Evolutionary conservation across 2,329 filamentous ascomycete genomes (phyloP), one percentile per base, ranked within the genome.

Genomic region (Colletotrichum zoysiae): DNA sequence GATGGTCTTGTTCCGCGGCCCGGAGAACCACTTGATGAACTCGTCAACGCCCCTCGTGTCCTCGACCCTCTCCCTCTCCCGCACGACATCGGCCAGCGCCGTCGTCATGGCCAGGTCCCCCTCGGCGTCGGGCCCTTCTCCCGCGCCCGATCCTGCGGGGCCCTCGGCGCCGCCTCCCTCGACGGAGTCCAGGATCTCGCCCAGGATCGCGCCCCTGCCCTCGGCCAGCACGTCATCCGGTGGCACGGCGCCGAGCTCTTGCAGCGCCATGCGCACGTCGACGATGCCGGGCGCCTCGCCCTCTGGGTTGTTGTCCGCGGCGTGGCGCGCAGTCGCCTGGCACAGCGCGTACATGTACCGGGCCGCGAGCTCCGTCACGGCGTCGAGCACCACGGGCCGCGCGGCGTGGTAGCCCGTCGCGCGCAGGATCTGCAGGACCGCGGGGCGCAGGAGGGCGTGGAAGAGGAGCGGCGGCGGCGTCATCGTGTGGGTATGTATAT

Each of bases 381-480:
- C 91, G 82, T 98, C 95, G 69, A 98, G 86, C 8, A 97, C 95
- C 4, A 92, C 92, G 2, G 94, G 91, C 66, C 91, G 91, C 62
- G 94, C 93, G 53, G 92, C 88, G 80, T 97, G 93, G 84, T 97
- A 98, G 79, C 95, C 95, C 33, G 94, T 92, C 40, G 95, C 94
- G 78, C 95, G 94, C 63, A 98, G 90, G 77, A 97, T 95, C 82
- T 98, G 95, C 70, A 98, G 90, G 73, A 98, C 90, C 59, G 92
- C 91, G 2, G 95, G 95, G 53, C 95, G 94, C 69, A 98, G 87
- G 74, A 97, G 91, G 73, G 93, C 92, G 82, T 94, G 92, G 83
- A 86, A 88, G 68, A 88, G 81, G n/a, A 85, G 81, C 12, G 83
- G 81, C 4, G 84, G 84, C 42, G 78, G 82, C 73, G 82, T 82